Percentiles rank a stretch among this genome's conserved stretches.
Evolutionary conservation across 73 alveolate species (phyloP).

Genomic region (Breviolum minutum): DNA sequence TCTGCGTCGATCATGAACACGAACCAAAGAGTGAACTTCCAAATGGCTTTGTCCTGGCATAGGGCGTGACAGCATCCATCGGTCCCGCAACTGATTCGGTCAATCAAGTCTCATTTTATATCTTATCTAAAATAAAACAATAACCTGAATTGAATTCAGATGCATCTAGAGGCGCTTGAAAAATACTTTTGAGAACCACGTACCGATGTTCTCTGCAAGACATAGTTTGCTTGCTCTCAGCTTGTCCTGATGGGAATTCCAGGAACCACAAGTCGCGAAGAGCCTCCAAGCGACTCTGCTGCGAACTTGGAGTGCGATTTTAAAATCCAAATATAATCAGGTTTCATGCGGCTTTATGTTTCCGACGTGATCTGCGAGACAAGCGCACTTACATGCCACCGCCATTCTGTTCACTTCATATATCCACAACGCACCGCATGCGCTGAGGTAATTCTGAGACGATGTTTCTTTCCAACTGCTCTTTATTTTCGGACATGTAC

Average conservation of each 20-base stretch:
- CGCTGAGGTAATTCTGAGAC: too few species aligned
- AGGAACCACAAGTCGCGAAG: slow-evolving; percentile 78
- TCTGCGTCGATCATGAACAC: slow-evolving; percentile 75
- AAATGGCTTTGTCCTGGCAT: slow-evolving; percentile 5
- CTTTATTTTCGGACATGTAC: too few species aligned
- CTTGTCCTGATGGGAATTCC: slow-evolving; percentile 50
- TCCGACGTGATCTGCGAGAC: neutral
- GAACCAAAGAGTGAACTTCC: slow-evolving; percentile 48
- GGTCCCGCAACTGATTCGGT: too few species aligned
- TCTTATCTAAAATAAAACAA: too few species aligned
- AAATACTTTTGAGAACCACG: too few species aligned
- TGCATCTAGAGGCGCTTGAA: too few species aligned
- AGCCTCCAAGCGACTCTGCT: slow-evolving; percentile 37
- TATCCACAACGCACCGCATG: too few species aligned
- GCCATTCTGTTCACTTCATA: too few species aligned
- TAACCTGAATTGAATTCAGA: too few species aligned
- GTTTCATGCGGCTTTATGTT: neutral
- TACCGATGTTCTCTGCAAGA: neutral
- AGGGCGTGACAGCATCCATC: neutral
- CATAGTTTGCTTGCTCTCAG: neutral
- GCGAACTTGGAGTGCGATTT: neutral
- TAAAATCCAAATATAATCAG: too few species aligned
- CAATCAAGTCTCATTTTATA: too few species aligned
- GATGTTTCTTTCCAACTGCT: too few species aligned
- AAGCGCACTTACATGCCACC: neutral